Evolutionary conservation across 2,329 filamentous ascomycete genomes (phyloP).

Genomic region (Lasiodiplodia sp.): DNA sequence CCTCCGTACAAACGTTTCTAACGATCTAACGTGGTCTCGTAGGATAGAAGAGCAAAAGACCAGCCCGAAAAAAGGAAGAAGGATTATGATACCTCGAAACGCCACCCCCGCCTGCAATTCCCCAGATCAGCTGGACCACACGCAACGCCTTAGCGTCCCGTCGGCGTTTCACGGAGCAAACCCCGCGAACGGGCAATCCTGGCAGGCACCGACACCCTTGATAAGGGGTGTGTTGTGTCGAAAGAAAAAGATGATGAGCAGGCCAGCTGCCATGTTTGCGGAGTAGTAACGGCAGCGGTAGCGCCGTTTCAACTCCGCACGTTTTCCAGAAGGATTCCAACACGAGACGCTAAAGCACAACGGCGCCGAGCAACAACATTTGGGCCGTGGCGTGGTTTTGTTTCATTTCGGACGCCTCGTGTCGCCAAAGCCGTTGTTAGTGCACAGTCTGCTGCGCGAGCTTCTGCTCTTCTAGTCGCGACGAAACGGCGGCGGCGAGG

Average conservation of each 20-base stretch:
- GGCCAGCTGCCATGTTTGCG: neutral
- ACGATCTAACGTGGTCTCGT: conserved; percentile 21
- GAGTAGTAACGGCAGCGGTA: neutral
- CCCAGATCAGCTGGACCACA: neutral
- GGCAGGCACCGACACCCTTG: neutral
- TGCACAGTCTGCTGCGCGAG: conserved; percentile 11
- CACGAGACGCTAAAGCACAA: neutral
- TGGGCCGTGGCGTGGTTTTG: neutral
- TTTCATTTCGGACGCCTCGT: neutral
- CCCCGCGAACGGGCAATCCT: neutral
- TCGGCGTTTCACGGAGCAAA: neutral
- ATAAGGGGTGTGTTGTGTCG: neutral
- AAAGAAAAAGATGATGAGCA: neutral
- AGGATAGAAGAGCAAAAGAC: neutral
- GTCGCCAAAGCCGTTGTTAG: conserved; percentile 4
- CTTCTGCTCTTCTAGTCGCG: conserved; percentile 21
- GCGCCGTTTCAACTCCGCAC: neutral
- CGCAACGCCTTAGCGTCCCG: neutral
- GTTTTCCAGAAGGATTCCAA: neutral
- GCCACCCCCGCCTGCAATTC: neutral
- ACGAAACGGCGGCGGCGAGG: conserved; percentile 28
- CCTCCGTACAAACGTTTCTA: conserved; percentile 3
- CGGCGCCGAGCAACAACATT: neutral
- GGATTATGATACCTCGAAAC: neutral
- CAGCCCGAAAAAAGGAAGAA: neutral